Conservation (phyloP, 1,284 basidiomycete species). For the Xerocomus cyaneibrunnescens region DNA sequence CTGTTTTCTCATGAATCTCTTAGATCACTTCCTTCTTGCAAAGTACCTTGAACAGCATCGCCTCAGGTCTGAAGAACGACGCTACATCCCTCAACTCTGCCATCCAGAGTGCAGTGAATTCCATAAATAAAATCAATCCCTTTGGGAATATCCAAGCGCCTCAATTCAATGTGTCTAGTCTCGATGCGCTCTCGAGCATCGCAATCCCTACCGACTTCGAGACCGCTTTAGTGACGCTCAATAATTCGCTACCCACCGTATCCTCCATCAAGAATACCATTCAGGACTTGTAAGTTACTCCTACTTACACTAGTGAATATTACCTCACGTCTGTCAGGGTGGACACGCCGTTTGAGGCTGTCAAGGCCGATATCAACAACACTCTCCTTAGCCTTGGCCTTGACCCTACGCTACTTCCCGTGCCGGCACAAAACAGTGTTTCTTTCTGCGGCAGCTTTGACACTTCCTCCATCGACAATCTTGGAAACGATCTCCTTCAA, state of each 20-base stretch:
- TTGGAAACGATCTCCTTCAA: slow-evolving; percentile 73
- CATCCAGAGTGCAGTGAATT: slow-evolving; percentile 63
- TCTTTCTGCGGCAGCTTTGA: slow-evolving; percentile 77
- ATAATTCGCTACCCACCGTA: slow-evolving; percentile 79
- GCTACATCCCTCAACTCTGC: slow-evolving; percentile 67
- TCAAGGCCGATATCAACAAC: slow-evolving; percentile 86
- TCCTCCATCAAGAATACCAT: slow-evolving; percentile 73
- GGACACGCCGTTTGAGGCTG: slow-evolving; percentile 79
- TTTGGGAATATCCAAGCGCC: slow-evolving; percentile 67
- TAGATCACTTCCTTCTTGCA: slow-evolving; percentile 73
- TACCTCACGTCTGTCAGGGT: slow-evolving; percentile 49
- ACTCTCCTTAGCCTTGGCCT: slow-evolving; percentile 74
- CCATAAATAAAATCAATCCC: slow-evolving; percentile 71
- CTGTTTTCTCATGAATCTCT: slow-evolving; percentile 11
- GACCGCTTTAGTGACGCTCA: slow-evolving; percentile 70
- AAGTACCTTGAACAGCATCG: slow-evolving; percentile 56
- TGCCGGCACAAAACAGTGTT: slow-evolving; percentile 65
- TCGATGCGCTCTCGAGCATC: slow-evolving; percentile 75
- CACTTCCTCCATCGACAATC: slow-evolving; percentile 80
- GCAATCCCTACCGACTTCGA: slow-evolving; percentile 81
- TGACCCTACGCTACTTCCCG: slow-evolving; percentile 68
- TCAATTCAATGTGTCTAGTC: slow-evolving; percentile 68
- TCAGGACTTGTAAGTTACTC: slow-evolving; percentile 60
- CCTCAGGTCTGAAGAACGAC: slow-evolving; percentile 70
- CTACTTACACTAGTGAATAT: not conserved